Percentiles rank a stretch among this genome's conserved stretches.
Evolutionary conservation across 306 rosid genomes (phyloP).

Genomic region (Crataegus laevigata): DNA sequence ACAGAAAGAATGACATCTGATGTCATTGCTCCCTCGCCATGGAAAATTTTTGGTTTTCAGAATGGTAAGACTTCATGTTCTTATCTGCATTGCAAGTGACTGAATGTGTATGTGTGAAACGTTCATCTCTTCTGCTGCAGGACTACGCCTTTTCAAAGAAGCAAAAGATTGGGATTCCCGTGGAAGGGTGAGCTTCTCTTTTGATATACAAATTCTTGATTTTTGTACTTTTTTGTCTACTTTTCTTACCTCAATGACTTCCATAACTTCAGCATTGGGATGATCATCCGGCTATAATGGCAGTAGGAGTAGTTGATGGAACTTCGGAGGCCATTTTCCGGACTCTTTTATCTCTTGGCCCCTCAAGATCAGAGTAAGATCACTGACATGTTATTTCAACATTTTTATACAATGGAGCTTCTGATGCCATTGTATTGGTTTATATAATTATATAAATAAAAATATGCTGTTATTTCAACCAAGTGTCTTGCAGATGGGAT

Average conservation of each 20-base stretch:
- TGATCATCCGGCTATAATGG: constrained; percentile 88
- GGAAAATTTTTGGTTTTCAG: constrained; percentile 90
- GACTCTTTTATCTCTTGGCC: constrained; percentile 77
- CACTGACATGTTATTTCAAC: constrained; percentile 4
- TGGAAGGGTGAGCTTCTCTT: constrained; percentile 44
- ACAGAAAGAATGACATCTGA: constrained; percentile 64
- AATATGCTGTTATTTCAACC: constrained; percentile 12
- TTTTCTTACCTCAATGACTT: neutral
- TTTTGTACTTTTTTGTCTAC: constrained; percentile 5
- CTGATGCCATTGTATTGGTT: neutral
- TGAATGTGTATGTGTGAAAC: constrained; percentile 8
- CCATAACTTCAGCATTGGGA: constrained; percentile 57
- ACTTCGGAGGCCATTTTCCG: constrained; percentile 76
- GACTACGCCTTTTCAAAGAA: constrained; percentile 82
- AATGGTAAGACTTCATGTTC: constrained; percentile 50
- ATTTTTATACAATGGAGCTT: neutral
- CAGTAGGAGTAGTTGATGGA: constrained; percentile 77
- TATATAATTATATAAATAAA: neutral
- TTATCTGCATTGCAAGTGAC: constrained; percentile 9
- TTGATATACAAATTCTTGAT: constrained; percentile 9
- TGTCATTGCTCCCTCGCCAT: constrained; percentile 79
- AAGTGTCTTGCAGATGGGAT: constrained; percentile 80
- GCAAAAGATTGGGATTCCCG: constrained; percentile 58
- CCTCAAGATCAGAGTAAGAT: constrained; percentile 83
- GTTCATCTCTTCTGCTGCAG: constrained; percentile 32